These are phyloP conservation scores for Epichloe brachyelytri DNA, from an alignment of 2,329 filamentous ascomycete species.

Conservation along the genomic window DNA sequence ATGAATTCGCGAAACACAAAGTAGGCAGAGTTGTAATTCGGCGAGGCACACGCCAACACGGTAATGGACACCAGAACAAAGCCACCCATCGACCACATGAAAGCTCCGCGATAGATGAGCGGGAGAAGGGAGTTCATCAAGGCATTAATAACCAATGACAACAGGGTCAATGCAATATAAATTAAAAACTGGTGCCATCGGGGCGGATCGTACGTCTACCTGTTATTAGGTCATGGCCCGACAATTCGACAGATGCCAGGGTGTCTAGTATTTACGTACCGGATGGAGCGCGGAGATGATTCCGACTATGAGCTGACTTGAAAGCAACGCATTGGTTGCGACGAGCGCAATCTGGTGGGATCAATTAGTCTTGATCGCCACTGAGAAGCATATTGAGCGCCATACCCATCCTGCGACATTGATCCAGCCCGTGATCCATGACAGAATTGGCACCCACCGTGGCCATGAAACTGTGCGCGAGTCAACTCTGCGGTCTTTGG, in stretches of 20 bases:
- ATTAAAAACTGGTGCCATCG: constrained; percentile 58
- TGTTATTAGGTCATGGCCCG: background rate
- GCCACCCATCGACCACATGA: constrained; percentile 56
- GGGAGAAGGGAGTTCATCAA: constrained; percentile 20
- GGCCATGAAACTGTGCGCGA: constrained; percentile 12
- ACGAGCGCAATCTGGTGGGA: constrained; percentile 39
- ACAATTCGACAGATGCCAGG: background rate
- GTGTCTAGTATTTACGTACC: constrained; percentile 2
- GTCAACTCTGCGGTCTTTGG: background rate
- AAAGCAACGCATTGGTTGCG: constrained; percentile 54
- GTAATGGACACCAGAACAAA: constrained; percentile 59
- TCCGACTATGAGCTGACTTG: constrained; percentile 52
- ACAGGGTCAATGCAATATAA: constrained; percentile 17
- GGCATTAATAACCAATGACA: constrained; percentile 18
- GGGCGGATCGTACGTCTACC: constrained; percentile 35
- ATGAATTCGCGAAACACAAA: constrained; percentile 21
- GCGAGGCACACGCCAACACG: constrained; percentile 49
- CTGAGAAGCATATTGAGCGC: background rate
- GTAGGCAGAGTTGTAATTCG: constrained; percentile 34
- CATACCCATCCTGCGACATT: constrained; percentile 51
- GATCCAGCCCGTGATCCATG: constrained; percentile 40
- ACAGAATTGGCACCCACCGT: constrained; percentile 14
- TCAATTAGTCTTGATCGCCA: background rate
- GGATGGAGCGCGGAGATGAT: constrained; percentile 49
- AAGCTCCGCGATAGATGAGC: constrained; percentile 44